phyloP scores from a whole-genome alignment of 2,329 filamentous ascomycete species.

The Cordyceps fumosorosea region DNA sequence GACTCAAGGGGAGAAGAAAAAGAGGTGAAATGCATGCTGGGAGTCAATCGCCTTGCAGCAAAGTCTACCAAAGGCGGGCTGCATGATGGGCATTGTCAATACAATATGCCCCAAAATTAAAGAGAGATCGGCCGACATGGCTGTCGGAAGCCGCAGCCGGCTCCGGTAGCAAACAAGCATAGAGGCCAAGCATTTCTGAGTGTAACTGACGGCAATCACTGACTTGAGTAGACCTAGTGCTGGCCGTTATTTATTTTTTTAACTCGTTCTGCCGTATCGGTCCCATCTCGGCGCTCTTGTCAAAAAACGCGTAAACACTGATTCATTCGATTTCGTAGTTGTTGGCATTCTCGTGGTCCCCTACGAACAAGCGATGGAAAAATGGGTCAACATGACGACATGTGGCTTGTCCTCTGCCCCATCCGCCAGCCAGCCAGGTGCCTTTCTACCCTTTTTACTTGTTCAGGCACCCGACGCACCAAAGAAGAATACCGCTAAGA shows the following conservation, averaged over 20 bases:
- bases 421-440: neutral
- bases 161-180: constrained; percentile 3
- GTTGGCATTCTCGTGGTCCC: neutral
- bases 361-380: neutral
- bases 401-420: neutral
- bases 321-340: neutral
- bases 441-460: neutral
- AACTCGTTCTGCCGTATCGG: neutral
- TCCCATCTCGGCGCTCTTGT: neutral
- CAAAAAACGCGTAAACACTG: neutral
- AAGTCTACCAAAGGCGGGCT: neutral
- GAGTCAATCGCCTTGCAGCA: neutral
- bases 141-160: constrained; percentile 7
- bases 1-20: neutral
- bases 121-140: constrained; percentile 5
- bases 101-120: neutral
- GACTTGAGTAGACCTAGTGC: neutral
- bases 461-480: constrained; percentile 6
- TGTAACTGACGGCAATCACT: neutral
- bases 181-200: neutral
- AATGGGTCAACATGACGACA: constrained; percentile 8
- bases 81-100: neutral
- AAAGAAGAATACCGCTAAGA: neutral
- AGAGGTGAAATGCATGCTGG: too few relatives aligned
- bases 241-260: neutral